Evolutionary conservation across 1,284 basidiomycete species (phyloP).

Genomic region (Ustilago sp.): DNA sequence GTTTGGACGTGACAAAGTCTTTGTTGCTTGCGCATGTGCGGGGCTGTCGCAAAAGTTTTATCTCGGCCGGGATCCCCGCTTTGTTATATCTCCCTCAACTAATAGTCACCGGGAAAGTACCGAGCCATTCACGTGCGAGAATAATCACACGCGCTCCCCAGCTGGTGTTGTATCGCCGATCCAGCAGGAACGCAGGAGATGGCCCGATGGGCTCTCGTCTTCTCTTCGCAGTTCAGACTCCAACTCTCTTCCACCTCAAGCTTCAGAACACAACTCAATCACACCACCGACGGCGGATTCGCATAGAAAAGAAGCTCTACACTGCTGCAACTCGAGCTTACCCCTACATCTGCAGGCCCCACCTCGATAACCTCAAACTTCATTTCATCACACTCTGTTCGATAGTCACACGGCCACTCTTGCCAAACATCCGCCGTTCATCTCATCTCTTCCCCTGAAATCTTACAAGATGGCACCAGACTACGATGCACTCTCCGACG

Average conservation of each 20-base stretch:
- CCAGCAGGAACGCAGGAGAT: neutral
- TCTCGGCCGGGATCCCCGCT: too few species aligned
- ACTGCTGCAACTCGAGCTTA: neutral
- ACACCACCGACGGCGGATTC: too few species aligned
- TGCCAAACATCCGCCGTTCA: neutral
- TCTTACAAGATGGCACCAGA: constrained; percentile 19
- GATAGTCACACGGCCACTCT: neutral
- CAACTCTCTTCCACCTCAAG: neutral
- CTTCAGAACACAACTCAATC: neutral
- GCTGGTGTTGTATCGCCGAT: constrained; percentile 20
- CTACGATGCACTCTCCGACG: constrained; percentile 45
- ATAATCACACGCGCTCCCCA: constrained; percentile 11
- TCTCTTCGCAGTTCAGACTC: neutral
- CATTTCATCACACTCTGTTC: neutral
- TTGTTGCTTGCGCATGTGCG: too few species aligned
- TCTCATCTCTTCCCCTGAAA: neutral
- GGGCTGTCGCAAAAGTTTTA: too few species aligned
- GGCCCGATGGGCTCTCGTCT: constrained; percentile 9
- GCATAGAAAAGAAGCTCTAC: too few species aligned
- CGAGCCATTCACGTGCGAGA: constrained; percentile 3
- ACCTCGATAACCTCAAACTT: neutral
- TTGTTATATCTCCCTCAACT: too few species aligned
- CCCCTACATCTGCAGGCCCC: neutral
- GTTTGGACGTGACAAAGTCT: too few species aligned
- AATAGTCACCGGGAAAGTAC: neutral